phyloP scores from a whole-genome alignment of 176 grass and related monocot genomes.

The Aegilops longissima region DNA sequence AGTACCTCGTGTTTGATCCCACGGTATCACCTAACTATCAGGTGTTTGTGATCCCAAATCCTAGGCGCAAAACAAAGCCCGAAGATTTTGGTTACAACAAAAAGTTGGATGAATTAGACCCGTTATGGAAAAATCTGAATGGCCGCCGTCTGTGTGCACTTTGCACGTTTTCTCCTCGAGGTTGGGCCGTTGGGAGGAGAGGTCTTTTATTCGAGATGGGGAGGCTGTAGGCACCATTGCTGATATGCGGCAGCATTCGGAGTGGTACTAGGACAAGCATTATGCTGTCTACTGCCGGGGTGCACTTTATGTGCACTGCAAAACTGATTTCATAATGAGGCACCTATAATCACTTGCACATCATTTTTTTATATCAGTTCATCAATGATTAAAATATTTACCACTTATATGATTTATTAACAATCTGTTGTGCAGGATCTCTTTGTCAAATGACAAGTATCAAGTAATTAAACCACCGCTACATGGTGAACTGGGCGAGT shows the following conservation, averaged over 20 bases:
- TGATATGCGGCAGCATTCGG: neutral
- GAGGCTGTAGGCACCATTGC: neutral
- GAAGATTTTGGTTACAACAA: no score
- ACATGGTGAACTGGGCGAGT: neutral
- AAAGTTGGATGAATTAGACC: neutral
- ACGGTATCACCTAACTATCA: no score
- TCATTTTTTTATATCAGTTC: neutral
- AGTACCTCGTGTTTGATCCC: no score
- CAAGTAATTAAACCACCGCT: neutral
- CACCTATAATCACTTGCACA: neutral
- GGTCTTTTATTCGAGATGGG: neutral
- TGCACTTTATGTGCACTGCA: neutral
- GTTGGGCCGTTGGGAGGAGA: neutral
- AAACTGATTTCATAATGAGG: neutral
- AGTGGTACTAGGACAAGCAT: no score
- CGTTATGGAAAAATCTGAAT: neutral
- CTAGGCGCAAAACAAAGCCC: no score
- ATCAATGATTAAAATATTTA: neutral
- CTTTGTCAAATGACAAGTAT: neutral
- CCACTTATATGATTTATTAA: neutral
- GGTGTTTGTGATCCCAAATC: no score
- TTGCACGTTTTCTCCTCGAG: neutral
- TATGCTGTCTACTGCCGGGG: neutral
- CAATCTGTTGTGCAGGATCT: neutral
- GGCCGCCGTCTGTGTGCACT: neutral